A percentile compares a stretch with the other conserved stretches of the same genome.
phyloP scores from a whole-genome alignment of 2,329 filamentous ascomycete genomes.

The Helotiales sp. region DNA sequence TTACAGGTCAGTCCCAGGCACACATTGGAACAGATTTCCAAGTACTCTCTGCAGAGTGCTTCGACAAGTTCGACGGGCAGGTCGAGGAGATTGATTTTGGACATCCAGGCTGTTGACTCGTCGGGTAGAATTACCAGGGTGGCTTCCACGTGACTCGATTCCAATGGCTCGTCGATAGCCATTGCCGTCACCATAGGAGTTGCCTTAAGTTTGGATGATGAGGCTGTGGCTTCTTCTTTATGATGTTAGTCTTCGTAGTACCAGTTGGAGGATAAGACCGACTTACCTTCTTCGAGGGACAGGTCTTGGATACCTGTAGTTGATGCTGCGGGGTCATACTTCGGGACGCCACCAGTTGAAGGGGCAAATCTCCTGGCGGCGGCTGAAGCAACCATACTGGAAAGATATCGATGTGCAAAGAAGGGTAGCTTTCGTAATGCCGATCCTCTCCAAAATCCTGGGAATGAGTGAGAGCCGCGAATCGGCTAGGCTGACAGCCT shows the following conservation, averaged over 20 bases:
- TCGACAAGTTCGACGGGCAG: constrained; percentile 19
- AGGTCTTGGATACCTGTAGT: background rate
- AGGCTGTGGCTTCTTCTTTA: background rate
- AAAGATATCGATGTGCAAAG: background rate
- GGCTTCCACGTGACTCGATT: background rate
- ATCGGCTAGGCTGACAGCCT: background rate
- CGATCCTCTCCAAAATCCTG: background rate
- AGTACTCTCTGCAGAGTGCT: constrained; percentile 12
- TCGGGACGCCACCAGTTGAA: background rate
- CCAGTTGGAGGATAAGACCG: background rate
- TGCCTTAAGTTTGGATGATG: background rate
- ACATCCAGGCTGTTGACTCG: background rate
- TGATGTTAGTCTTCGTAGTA: background rate
- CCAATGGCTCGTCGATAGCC: background rate
- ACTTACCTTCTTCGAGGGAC: background rate
- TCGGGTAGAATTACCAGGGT: background rate
- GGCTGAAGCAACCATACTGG: background rate
- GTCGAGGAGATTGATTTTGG: constrained; percentile 11
- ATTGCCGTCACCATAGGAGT: background rate
- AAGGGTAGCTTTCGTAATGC: background rate
- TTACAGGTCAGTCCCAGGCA: constrained; percentile 20
- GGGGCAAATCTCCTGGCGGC: background rate
- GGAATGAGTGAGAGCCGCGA: background rate
- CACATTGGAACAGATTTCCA: constrained; percentile 15
- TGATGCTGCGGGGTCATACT: background rate